phyloP scores from a whole-genome alignment of 106 monocot genomes.

The Apostasia shenzhenica region DNA sequence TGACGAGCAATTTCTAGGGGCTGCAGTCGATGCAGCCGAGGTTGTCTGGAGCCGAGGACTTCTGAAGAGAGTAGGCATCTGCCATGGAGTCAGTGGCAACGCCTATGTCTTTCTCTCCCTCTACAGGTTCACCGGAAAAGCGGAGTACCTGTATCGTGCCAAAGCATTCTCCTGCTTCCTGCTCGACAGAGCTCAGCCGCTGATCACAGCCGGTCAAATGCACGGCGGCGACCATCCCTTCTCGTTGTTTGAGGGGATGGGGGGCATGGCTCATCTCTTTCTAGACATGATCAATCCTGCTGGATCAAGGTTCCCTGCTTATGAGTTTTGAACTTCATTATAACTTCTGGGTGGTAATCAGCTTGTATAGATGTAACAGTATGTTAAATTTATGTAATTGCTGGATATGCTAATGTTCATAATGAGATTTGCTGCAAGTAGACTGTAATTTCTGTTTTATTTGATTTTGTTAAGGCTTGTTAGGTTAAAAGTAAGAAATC shows the following conservation, averaged over 20 bases:
- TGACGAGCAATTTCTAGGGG: conserved; percentile 46
- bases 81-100: conserved; percentile 90
- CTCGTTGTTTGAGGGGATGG: conserved; percentile 87
- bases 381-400: background rate
- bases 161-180: conserved; percentile 81
- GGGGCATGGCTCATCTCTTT: conserved; percentile 74
- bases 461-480: no score
- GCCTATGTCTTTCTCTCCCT: conserved; percentile 75
- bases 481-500: no score
- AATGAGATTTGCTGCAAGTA: no score
- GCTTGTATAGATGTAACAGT: background rate
- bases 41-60: conserved; percentile 92
- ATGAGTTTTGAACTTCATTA: conserved; percentile 43
- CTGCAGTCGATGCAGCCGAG: conserved; percentile 66
- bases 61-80: conserved; percentile 76
- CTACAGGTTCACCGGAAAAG: conserved; percentile 53
- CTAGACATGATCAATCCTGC: conserved; percentile 60
- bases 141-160: conserved; percentile 56
- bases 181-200: conserved; percentile 40
- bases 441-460: no score
- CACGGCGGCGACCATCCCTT: conserved; percentile 70
- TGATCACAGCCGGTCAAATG: conserved; percentile 64
- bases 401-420: background rate
- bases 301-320: conserved; percentile 80
- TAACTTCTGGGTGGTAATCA: background rate